Conservation (phyloP, 805 yeast species). For the Scheffersomyces amazonensis region DNA sequence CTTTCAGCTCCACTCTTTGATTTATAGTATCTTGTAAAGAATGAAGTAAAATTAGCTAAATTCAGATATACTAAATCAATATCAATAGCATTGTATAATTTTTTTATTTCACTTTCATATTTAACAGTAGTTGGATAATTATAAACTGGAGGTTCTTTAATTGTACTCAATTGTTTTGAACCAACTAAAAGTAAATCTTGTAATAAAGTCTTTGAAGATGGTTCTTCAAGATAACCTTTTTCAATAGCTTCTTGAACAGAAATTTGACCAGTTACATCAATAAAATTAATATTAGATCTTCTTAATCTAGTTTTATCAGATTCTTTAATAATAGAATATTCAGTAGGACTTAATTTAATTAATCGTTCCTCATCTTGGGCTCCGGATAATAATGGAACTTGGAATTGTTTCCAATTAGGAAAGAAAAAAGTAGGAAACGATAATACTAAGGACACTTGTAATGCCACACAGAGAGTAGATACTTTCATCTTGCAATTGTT, state of each 20-base stretch:
- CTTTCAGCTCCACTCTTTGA: conserved; percentile 67
- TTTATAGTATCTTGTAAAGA: conserved; percentile 75
- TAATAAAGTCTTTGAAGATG: conserved; percentile 6
- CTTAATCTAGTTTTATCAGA: conserved; percentile 29
- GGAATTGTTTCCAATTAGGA: conserved; percentile 4
- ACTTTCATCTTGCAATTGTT: background rate
- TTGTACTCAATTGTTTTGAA: conserved; percentile 22
- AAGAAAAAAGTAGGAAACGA: conserved; percentile 1
- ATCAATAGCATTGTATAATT: conserved; percentile 44
- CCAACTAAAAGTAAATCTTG: conserved; percentile 16
- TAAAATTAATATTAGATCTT: conserved; percentile 50
- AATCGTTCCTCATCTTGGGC: conserved; percentile 14
- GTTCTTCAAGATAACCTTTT: conserved; percentile 16
- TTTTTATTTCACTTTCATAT: conserved; percentile 35
- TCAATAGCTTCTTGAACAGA: conserved; percentile 32
- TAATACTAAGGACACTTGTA: background rate
- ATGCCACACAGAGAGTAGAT: background rate
- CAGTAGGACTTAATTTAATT: conserved; percentile 33
- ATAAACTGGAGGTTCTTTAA: conserved; percentile 30
- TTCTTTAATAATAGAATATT: conserved; percentile 33
- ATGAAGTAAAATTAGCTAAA: conserved; percentile 63
- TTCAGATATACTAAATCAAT: conserved; percentile 46
- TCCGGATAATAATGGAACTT: conserved; percentile 1
- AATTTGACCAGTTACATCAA: conserved; percentile 61
- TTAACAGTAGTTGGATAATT: conserved; percentile 50